Conservation (phyloP, 202 grass and related monocot genomes). For the Saccharum hybrid region DNA sequence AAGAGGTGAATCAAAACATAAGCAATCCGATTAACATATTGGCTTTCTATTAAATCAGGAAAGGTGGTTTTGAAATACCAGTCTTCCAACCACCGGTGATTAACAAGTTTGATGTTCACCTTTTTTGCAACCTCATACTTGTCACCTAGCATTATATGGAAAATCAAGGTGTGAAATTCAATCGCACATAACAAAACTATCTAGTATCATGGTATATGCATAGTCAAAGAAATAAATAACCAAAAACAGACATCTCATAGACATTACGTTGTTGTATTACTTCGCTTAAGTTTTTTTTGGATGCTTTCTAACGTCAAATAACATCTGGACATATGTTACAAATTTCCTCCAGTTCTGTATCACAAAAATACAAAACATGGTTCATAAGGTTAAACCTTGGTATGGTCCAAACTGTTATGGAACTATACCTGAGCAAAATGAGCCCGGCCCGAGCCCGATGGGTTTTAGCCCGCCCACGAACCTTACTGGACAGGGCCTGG, state of each 20-base stretch:
- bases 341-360: not conserved
- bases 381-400: not conserved
- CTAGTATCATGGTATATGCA: constrained; percentile 13
- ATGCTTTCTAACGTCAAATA: constrained; percentile 4
- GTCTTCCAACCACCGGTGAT: constrained; percentile 86
- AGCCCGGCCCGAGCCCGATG: too few species aligned
- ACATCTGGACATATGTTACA: not conserved
- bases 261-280: constrained; percentile 25
- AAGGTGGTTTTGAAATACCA: constrained; percentile 56
- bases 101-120: constrained; percentile 78
- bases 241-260: constrained; percentile 10
- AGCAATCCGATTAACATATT: constrained; percentile 6
- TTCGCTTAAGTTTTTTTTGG: not conserved
- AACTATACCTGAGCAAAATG: too few species aligned
- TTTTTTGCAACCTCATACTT: constrained; percentile 85
- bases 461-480: too few species aligned
- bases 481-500: too few species aligned
- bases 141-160: constrained; percentile 60
- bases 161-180: constrained; percentile 25
- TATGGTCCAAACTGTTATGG: not conserved
- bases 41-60: not conserved
- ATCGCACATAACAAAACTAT: constrained; percentile 18
- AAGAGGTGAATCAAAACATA: constrained; percentile 24
- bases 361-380: not conserved
- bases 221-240: constrained; percentile 1